Evolutionary conservation across 345 rosid genomes (phyloP), one percentile per base, ranked within the genome.

Genomic region (Cardamine chenopodiifolia): DNA sequence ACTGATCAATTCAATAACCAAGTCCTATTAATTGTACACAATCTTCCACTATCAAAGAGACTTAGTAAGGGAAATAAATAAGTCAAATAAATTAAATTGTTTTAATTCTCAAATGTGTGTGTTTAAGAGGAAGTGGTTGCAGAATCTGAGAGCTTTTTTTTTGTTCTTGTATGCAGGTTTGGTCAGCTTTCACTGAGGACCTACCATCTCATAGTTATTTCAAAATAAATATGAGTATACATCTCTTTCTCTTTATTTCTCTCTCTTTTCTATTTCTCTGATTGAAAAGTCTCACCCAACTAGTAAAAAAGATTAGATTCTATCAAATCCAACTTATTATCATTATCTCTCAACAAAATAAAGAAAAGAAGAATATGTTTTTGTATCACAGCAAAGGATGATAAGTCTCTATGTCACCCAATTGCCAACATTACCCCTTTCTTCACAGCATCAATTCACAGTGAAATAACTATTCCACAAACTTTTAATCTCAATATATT

Each of bases 121-220:
- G 87, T 89, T 55, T 82, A 75, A 86, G 87, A 86, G 68, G 74
- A 47, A 47, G 53, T 73, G 76, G 58, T 65, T 61, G 68, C 70
- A 75, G 79, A 75, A 75, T 75, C 69, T 75, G 5, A 60, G 68
- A 75, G 62, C 62, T 31, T 65, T 65, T 37, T 22, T 45, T 66
- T 85, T 17, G 60, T 59, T 50, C 67, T 29, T 60, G 18, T 55
- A 34, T 69, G 66, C 56, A 76, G 76, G 80, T 65, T 58, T 64
- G 48, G 72, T 71, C 81, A 77, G 80, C 76, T 77, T 77, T 77
- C 72, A 77, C 67, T 71, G 26, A 77, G 76, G 76, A 42, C 81
- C 77, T 71, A 77, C 81, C 80, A 77, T 45, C 1, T 63, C 61
- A 77, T 45, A 6, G 17, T 68, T 76, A 69, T 76, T 62, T 42